phyloP scores from a whole-genome alignment of 257 asterid genomes.

The Thymus quinquecostatus region DNA sequence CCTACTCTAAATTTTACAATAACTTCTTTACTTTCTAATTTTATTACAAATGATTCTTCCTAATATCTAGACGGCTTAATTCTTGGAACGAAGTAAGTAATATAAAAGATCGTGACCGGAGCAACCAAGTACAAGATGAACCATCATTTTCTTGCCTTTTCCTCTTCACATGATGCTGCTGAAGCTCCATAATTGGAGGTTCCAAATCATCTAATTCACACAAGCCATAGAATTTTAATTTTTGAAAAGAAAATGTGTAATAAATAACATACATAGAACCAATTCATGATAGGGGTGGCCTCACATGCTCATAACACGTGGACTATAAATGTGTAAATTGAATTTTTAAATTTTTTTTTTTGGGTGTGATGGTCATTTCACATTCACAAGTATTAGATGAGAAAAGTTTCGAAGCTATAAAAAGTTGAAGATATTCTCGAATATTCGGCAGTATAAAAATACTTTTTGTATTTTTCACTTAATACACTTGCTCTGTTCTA shows the following conservation, averaged over 20 bases:
- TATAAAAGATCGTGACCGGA: neutral
- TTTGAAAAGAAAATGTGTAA: too few relatives aligned
- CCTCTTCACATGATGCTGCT: slow-evolving; percentile 24
- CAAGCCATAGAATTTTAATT: too few relatives aligned
- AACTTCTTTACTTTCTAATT: too few relatives aligned
- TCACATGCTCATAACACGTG: neutral
- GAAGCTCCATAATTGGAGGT: neutral
- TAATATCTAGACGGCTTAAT: too few relatives aligned
- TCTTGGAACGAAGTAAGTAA: too few relatives aligned
- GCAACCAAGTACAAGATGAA: neutral
- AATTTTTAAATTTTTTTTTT: neutral
- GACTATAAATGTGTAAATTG: neutral
- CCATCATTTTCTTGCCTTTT: slow-evolving; percentile 2
- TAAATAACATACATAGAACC: too few relatives aligned
- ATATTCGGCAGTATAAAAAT: neutral
- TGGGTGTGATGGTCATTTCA: neutral
- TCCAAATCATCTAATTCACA: too few relatives aligned
- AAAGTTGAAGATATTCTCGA: neutral
- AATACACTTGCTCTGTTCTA: too few relatives aligned
- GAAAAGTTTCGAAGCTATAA: neutral
- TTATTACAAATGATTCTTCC: too few relatives aligned
- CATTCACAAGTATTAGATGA: neutral
- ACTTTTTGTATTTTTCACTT: neutral
- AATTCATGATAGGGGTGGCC: neutral
- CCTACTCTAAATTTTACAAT: too few relatives aligned